phyloP scores from a whole-genome alignment of 257 asterid genomes.

The Capsicum rhomboideum region DNA sequence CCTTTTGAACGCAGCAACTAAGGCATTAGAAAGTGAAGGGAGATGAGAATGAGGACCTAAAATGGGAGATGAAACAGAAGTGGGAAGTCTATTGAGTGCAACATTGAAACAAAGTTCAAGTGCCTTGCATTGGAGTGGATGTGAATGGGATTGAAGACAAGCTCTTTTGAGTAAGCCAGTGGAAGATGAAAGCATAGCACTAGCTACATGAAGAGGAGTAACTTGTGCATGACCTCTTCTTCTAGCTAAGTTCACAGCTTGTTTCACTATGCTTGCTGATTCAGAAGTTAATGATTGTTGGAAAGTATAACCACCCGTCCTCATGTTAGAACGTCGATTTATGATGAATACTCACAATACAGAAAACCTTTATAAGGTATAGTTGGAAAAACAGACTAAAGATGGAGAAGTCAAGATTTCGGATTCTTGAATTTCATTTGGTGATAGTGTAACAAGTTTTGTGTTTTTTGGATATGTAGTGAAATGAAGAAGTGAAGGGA shows the following conservation, averaged over 20 bases:
- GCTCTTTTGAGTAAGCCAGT: slow-evolving; percentile 54
- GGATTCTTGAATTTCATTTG: slow-evolving; percentile 16
- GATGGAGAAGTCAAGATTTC: not conserved
- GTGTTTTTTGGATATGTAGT: not conserved
- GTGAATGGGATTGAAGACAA: slow-evolving; percentile 80
- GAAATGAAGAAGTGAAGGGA: slow-evolving; percentile 18
- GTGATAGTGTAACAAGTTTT: not conserved
- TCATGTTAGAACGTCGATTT: slow-evolving; percentile 29
- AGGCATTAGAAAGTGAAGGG: slow-evolving; percentile 88
- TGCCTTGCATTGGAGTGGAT: slow-evolving; percentile 93
- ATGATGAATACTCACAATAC: not conserved
- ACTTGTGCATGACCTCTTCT: slow-evolving; percentile 94
- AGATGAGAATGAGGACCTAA: slow-evolving; percentile 49
- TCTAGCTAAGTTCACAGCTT: slow-evolving; percentile 63
- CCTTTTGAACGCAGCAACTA: slow-evolving; percentile 90
- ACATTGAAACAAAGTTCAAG: slow-evolving; percentile 96
- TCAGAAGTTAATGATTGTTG: slow-evolving; percentile 81
- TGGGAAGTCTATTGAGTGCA: slow-evolving; percentile 84
- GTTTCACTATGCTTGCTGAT: slow-evolving; percentile 65
- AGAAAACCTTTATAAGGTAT: not conserved
- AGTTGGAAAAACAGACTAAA: not conserved
- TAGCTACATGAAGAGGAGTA: slow-evolving; percentile 91
- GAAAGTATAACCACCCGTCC: slow-evolving; percentile 80
- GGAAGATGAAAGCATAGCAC: slow-evolving; percentile 66
- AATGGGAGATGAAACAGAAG: slow-evolving; percentile 59